Conservation (phyloP, 495 filamentous ascomycete species). For the Chaetomidium leptoderma region DNA sequence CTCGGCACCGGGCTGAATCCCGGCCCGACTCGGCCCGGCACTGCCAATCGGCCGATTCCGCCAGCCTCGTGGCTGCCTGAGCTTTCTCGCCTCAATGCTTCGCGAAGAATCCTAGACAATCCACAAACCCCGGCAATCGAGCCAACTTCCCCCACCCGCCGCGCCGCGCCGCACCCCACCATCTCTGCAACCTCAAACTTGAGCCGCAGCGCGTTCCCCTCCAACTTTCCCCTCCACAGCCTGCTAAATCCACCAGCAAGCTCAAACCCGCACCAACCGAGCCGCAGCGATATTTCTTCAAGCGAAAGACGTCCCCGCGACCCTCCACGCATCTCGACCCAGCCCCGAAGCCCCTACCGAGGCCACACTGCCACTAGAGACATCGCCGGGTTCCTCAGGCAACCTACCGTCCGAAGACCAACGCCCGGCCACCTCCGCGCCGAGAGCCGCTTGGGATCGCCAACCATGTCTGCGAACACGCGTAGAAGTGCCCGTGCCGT, state of each 20-base stretch:
- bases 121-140: background rate
- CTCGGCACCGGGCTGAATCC: background rate
- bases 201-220: background rate
- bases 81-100: constrained; percentile 1
- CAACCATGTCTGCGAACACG: constrained; percentile 5
- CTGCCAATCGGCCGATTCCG: constrained; percentile 8
- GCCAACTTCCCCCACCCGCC: background rate
- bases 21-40: constrained; percentile 10
- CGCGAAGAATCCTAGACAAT: background rate
- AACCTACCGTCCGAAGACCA: background rate
- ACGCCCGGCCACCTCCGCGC: background rate
- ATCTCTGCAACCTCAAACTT: background rate
- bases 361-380: background rate
- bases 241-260: background rate
- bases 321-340: background rate
- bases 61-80: background rate
- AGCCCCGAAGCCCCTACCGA: background rate
- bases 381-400: background rate
- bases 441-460: background rate
- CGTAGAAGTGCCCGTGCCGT: background rate
- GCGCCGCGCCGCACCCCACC: background rate
- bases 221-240: background rate
- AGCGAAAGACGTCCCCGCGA: background rate
- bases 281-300: constrained; percentile 17
- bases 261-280: background rate